Base-by-base conservation (phyloP, 2,329 filamentous ascomycete species). In the Colletotrichum australisinense region DNA sequence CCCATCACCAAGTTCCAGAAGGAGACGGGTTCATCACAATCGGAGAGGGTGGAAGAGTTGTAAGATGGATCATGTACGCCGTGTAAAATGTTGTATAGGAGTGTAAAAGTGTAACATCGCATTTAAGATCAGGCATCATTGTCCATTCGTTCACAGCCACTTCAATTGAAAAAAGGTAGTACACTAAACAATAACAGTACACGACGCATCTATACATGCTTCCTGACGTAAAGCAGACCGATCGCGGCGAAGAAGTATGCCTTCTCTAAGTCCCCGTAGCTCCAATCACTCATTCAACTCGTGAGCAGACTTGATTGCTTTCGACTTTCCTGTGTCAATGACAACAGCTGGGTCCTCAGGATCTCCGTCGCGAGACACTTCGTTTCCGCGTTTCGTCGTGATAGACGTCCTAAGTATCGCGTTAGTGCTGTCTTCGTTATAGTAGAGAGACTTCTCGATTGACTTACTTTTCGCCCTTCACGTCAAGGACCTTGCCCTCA, bases 331-430 rank as follows among this genome's bases (percentile, higher is more conserved):
- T 9, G 76, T 77, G 35, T 76, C 75, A 67, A 86, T 59, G 3
- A 86, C 78, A 4, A 86, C 84, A 0, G 84, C 85, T 2, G 85
- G 85, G 11, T 86, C 84, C 9, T 85, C 80, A 0, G 80, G 69
- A 7, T 82, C 75, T 5, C 85, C 85, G 14, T 86, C 78, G 1
- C 84, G 81, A 0, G 81, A 80, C 0, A 86, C 84, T 52, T 83
- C 62, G 52, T 84, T 86, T 0, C 84, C 84, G 8, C 78, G 78
- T 75, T 86, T 86, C 1, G 85, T 86, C 30, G 76, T 79, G 22
- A 86, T 83, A 0, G 79, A 80, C 0, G 83, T 79, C 46, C 83
- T 84, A 46, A 63, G 38, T n/a, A 9, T 32, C 11, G 22, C 42
- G 26, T 49, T 42, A 62, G 60, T 4, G 3, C 46, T 28, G 3